Percentiles rank a stretch among this genome's conserved stretches.
Conservation (phyloP, 345 rosid species). For the Hibiscus trionum region DNA sequence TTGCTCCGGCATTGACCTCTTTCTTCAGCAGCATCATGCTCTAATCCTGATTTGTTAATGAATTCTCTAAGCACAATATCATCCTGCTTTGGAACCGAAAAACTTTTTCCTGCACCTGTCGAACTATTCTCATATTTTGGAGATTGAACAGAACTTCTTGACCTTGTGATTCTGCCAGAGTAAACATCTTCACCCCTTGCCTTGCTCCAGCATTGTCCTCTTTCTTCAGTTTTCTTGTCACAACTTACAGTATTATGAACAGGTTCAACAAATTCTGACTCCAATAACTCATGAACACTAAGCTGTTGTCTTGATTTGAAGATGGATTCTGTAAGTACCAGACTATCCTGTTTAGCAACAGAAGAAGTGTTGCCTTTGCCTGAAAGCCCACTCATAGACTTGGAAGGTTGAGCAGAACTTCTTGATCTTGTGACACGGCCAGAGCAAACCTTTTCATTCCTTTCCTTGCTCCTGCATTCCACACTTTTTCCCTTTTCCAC, state of each 20-base stretch:
- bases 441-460: background rate
- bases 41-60: background rate
- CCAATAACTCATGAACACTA: conserved; percentile 6
- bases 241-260: conserved; percentile 3
- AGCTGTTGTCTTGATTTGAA: conserved; percentile 11
- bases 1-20: conserved; percentile 16
- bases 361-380: background rate
- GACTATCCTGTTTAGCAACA: background rate
- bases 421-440: background rate
- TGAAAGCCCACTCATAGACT: background rate
- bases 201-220: conserved; percentile 16
- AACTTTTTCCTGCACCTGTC: background rate
- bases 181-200: conserved; percentile 18
- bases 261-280: background rate
- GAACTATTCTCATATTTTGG: background rate
- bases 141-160: conserved; percentile 20
- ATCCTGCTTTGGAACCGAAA: conserved; percentile 6
- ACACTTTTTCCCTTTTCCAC: background rate
- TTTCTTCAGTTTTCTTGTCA: conserved; percentile 8
- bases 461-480: conserved; percentile 1
- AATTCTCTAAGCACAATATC: background rate
- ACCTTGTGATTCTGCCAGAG: conserved; percentile 19
- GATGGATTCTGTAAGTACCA: conserved; percentile 4
- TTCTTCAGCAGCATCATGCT: background rate
- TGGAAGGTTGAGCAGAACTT: background rate